Evolutionary conservation across 345 rosid genomes (phyloP).

Genomic region (Pistacia atlantica): DNA sequence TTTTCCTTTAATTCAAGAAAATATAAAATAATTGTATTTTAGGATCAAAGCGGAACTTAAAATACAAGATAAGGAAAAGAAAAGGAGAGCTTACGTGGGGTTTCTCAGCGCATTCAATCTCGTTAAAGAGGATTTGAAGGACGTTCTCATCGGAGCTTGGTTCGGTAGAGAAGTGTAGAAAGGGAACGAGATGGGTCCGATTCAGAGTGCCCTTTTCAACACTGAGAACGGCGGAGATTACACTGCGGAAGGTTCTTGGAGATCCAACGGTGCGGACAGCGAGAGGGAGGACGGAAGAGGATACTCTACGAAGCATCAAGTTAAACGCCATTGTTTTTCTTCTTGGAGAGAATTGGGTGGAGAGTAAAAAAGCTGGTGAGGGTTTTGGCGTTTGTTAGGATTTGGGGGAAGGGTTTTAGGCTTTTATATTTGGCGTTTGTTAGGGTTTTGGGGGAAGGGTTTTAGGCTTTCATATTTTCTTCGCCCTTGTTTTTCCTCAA

Average conservation of each 20-base stretch:
- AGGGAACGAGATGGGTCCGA: constrained; percentile 16
- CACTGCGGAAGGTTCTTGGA: constrained; percentile 30
- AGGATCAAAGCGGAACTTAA: neutral
- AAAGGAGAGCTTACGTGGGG: neutral
- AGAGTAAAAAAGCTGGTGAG: constrained; percentile 5
- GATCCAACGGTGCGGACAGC: constrained; percentile 43
- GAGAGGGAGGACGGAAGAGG: constrained; percentile 35
- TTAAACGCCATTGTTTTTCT: constrained; percentile 31
- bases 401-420: no score
- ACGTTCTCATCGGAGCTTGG: constrained; percentile 43
- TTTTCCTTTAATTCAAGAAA: neutral
- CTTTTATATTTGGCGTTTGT: neutral
- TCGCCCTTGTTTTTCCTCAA: no score
- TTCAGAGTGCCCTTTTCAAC: constrained; percentile 24
- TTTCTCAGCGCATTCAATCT: constrained; percentile 50
- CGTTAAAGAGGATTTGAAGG: constrained; percentile 43
- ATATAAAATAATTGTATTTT: neutral
- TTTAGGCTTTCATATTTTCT: no score
- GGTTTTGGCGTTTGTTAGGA: constrained; percentile 11
- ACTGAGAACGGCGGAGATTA: constrained; percentile 17
- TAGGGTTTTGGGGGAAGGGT: no score
- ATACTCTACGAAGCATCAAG: constrained; percentile 47
- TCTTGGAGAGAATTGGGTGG: neutral
- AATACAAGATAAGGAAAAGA: neutral
- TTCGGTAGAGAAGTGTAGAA: constrained; percentile 35